Percentiles rank a stretch among this genome's conserved stretches.
These are phyloP conservation scores for Russula virescens DNA, from an alignment of 768 basidiomycete genomes.

Conservation along the genomic window DNA sequence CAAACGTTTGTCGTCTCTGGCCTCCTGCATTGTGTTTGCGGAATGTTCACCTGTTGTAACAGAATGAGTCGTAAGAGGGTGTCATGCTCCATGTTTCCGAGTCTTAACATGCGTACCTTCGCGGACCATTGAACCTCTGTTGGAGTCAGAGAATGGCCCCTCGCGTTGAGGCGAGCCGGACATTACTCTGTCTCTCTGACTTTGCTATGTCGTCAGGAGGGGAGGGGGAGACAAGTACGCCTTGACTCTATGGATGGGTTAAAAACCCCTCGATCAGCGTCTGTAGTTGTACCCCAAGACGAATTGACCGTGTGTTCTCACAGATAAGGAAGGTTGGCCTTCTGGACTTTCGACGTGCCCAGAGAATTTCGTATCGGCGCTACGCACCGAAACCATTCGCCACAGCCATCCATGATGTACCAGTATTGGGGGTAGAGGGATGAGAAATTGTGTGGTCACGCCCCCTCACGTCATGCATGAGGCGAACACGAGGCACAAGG, in stretches of 20 bases:
- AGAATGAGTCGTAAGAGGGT: background rate
- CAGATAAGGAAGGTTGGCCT: too few species aligned
- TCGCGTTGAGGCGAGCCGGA: background rate
- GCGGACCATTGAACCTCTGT: background rate
- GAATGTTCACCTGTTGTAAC: background rate
- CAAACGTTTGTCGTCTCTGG: slow-evolving; percentile 3
- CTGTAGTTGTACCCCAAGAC: too few species aligned
- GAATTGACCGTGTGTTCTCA: too few species aligned
- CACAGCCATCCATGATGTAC: too few species aligned
- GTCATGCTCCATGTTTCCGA: background rate
- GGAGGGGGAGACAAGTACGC: background rate
- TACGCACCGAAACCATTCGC: too few species aligned
- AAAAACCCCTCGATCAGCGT: background rate
- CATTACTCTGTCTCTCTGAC: background rate
- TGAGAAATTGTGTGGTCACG: too few species aligned
- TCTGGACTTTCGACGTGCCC: too few species aligned
- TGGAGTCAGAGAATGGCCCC: background rate
- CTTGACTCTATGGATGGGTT: background rate
- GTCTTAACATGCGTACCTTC: background rate
- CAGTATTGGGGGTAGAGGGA: too few species aligned
- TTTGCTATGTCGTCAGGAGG: background rate
- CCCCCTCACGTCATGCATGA: too few species aligned
- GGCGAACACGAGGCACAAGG: too few species aligned
- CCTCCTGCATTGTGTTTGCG: background rate
- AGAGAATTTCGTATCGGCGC: too few species aligned